Evolutionary conservation across 2,329 filamentous ascomycete species (phyloP).

Genomic region (Truncatella angustata): DNA sequence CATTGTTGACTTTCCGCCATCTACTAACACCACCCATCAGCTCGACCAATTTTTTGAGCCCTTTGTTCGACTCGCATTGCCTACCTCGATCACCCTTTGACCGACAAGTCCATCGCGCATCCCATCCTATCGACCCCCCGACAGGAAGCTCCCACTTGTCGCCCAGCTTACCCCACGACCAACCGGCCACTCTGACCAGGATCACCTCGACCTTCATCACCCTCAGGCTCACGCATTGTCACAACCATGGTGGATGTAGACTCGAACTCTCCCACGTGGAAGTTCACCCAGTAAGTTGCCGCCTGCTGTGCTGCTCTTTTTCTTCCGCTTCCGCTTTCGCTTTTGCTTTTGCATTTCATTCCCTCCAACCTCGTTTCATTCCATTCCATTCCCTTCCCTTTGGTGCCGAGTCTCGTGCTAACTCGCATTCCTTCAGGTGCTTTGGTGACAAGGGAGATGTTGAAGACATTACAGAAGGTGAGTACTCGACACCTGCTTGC

Average conservation of each 20-base stretch:
- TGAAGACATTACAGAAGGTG: conserved; percentile 97
- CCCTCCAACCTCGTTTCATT: too few species aligned
- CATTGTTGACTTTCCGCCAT: neutral
- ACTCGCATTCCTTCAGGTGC: conserved; percentile 59
- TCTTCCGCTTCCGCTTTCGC: too few species aligned
- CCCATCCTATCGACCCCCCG: too few species aligned
- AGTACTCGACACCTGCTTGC: conserved; percentile 17
- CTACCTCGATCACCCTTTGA: neutral
- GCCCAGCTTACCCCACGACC: conserved; percentile 3
- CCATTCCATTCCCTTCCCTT: conserved; percentile 14
- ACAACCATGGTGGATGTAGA: conserved; percentile 94
- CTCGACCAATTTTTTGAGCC: too few species aligned
- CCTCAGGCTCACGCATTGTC: conserved; percentile 9
- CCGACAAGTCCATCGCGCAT: neutral
- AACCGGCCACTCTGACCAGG: neutral
- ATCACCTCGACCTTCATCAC: neutral
- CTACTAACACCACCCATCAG: neutral
- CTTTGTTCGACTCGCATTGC: neutral
- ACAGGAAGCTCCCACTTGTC: conserved; percentile 7
- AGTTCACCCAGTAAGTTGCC: conserved; percentile 90
- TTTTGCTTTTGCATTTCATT: too few species aligned
- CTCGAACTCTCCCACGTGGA: conserved; percentile 94
- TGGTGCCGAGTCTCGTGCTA: neutral
- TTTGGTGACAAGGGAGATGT: conserved; percentile 99
- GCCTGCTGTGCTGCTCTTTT: too few species aligned